Conservation (phyloP, 2,329 filamentous ascomycete genomes). For the Macrophomina phaseolina region DNA sequence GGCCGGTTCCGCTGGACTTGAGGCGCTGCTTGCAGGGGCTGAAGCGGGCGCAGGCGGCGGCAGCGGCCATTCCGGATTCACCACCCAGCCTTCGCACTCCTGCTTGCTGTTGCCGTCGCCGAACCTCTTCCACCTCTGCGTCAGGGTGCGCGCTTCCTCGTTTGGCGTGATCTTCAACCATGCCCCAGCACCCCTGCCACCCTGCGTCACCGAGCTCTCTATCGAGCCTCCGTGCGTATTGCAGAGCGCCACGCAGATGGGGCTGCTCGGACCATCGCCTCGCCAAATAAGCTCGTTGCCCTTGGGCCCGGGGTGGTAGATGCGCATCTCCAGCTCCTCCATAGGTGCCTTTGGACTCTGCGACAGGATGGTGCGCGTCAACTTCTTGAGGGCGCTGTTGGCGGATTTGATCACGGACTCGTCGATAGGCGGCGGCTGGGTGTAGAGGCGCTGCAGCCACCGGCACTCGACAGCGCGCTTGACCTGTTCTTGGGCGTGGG, state of each 20-base stretch:
- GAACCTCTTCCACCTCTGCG: constrained; percentile 24
- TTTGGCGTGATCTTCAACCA: constrained; percentile 35
- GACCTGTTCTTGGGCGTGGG: constrained; percentile 26
- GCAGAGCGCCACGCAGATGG: constrained; percentile 33
- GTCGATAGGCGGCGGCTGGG: constrained; percentile 33
- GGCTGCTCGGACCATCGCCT: constrained; percentile 34
- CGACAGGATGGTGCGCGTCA: constrained; percentile 38
- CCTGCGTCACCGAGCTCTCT: constrained; percentile 42
- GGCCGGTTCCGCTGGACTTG: background rate
- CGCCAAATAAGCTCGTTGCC: constrained; percentile 47
- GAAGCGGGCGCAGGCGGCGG: background rate
- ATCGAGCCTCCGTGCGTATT: constrained; percentile 47
- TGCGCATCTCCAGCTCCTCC: constrained; percentile 45
- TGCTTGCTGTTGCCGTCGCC: constrained; percentile 18
- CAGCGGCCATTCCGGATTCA: constrained; percentile 20
- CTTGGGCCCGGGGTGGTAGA: constrained; percentile 48
- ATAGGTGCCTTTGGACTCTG: constrained; percentile 32
- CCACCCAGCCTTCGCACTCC: constrained; percentile 21
- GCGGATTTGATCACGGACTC: constrained; percentile 31
- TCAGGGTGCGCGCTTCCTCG: constrained; percentile 13
- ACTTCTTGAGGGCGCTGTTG: constrained; percentile 38
- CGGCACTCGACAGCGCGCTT: background rate
- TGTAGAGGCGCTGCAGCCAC: constrained; percentile 20
- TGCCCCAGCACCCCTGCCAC: constrained; percentile 40
- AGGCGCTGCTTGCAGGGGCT: background rate